phyloP scores from a whole-genome alignment of 805 yeast genomes.

The Wickerhamomyces subpelliculosus region DNA sequence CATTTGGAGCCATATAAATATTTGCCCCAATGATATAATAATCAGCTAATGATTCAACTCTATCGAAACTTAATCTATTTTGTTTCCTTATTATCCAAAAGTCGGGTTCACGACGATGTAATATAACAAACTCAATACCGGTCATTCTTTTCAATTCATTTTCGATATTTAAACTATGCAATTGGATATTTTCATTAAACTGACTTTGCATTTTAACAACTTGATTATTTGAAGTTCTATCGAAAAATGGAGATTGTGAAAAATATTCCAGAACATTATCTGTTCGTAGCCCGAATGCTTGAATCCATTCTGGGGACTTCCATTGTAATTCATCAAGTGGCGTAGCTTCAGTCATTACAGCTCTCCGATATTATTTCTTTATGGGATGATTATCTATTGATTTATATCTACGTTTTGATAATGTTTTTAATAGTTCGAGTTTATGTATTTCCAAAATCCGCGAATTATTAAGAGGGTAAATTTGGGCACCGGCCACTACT shows the following conservation, averaged over 20 bases:
- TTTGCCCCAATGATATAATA: constrained; percentile 89
- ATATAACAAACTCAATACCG: constrained; percentile 81
- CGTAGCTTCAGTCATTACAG: constrained; percentile 21
- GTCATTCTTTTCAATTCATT: constrained; percentile 66
- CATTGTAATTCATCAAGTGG: constrained; percentile 87
- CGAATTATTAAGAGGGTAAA: no score
- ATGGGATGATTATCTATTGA: no score
- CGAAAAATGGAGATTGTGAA: constrained; percentile 91
- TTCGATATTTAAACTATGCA: constrained; percentile 32
- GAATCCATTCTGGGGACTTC: constrained; percentile 98
- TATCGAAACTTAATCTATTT: constrained; percentile 46
- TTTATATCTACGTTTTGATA: no score
- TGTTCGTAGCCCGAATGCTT: constrained; percentile 75
- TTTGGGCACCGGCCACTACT: no score
- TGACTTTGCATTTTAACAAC: constrained; percentile 93
- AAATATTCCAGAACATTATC: constrained; percentile 92
- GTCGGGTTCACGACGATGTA: constrained; percentile 77
- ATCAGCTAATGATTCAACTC: constrained; percentile 54
- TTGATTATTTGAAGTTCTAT: constrained; percentile 89
- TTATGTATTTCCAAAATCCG: no score
- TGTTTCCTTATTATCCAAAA: constrained; percentile 90
- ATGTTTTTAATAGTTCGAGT: no score
- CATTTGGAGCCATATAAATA: constrained; percentile 82
- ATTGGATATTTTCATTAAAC: constrained; percentile 47
- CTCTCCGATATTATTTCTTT: no score